A percentile compares a stretch with the other conserved stretches of the same genome.
Evolutionary conservation across 495 filamentous ascomycete genomes (phyloP).

Genomic region (Schizothecium vesticola): DNA sequence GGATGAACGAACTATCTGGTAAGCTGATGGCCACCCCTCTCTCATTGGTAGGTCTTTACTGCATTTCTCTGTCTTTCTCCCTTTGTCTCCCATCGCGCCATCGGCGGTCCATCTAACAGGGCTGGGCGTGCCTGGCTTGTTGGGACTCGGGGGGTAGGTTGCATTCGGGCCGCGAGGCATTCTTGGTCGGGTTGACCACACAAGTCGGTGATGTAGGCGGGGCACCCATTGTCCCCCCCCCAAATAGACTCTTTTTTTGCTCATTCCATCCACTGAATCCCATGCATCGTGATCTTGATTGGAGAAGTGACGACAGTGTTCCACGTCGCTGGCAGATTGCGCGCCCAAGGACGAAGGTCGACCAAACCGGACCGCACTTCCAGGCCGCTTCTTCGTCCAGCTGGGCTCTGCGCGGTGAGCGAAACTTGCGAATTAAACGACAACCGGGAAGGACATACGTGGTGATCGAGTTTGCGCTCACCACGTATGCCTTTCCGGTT

Average conservation of each 20-base stretch:
- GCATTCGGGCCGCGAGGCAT: slow-evolving; percentile 10
- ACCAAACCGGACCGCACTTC: not conserved
- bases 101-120: not conserved
- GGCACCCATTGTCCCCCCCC: not conserved
- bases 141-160: not conserved
- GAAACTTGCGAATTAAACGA: not conserved
- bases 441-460: not conserved
- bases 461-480: not conserved
- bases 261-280: not conserved
- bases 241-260: not conserved
- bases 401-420: not conserved
- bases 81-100: not conserved
- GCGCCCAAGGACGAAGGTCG: not conserved
- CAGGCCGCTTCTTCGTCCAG: not conserved
- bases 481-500: slow-evolving; percentile 1
- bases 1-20: not conserved
- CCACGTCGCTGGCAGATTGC: slow-evolving; percentile 6
- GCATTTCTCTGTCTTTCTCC: too few relatives aligned
- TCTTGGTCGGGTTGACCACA: not conserved
- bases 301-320: not conserved
- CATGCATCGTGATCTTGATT: not conserved
- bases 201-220: not conserved
- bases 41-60: not conserved
- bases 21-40: not conserved
- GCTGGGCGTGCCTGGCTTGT: too few relatives aligned